These are phyloP conservation scores for Cercospora sp. DNA, from an alignment of 2,329 filamentous ascomycete species.

Conservation along the genomic window DNA sequence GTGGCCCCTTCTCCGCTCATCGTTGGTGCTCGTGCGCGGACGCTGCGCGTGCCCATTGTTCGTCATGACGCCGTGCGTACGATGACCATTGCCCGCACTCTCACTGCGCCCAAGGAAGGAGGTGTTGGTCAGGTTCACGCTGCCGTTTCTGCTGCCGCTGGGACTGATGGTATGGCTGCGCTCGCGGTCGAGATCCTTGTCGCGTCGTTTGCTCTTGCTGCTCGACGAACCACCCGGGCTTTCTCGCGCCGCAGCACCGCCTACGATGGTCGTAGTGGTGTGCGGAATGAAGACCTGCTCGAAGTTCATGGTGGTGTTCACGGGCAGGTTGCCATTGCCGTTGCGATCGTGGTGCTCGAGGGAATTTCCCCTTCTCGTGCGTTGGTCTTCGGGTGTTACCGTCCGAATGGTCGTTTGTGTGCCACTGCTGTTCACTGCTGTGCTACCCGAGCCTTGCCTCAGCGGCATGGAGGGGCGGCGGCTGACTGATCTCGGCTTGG, in stretches of 20 bases:
- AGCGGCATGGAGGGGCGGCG: conserved; percentile 28
- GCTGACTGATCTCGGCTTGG: conserved; percentile 10
- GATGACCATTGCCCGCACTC: conserved; percentile 34
- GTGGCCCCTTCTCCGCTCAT: conserved; percentile 47
- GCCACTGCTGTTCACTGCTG: conserved; percentile 25
- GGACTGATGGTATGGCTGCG: conserved; percentile 27
- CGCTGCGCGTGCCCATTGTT: conserved; percentile 33
- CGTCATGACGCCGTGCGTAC: conserved; percentile 24
- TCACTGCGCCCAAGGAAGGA: conserved; percentile 29
- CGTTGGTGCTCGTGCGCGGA: conserved; percentile 54
- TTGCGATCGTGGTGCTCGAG: conserved; percentile 7
- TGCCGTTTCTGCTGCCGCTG: conserved; percentile 32
- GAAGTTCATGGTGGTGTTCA: conserved; percentile 35
- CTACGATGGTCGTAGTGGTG: conserved; percentile 34
- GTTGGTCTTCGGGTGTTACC: conserved; percentile 62
- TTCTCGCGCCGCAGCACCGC: conserved; percentile 27
- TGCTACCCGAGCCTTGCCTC: conserved; percentile 25
- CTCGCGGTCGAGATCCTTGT: conserved; percentile 15
- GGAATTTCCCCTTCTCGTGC: conserved; percentile 18
- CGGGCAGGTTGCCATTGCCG: conserved; percentile 23
- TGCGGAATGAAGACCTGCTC: conserved; percentile 36
- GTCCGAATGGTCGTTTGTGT: conserved; percentile 56
- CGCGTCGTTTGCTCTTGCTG: conserved; percentile 26
- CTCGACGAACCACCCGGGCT: conserved; percentile 20
- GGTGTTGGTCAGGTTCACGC: conserved; percentile 23